Evolutionary conservation across 805 yeast genomes (phyloP).

Genomic region (Starmerella lactis-condensi): DNA sequence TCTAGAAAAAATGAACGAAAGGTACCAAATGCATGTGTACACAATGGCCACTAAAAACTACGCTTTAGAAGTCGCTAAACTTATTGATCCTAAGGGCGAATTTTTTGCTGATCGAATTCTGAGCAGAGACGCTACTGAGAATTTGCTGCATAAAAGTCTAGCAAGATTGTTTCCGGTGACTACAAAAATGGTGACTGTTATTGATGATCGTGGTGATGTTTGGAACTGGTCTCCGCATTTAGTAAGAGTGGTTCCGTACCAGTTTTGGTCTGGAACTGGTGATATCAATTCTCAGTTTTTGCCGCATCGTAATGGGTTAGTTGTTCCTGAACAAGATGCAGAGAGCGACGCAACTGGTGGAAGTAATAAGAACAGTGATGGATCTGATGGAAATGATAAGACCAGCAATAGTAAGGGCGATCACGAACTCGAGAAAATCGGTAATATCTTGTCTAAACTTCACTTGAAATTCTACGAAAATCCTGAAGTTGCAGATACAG

Average conservation of each 20-base stretch:
- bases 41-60: constrained; percentile 96
- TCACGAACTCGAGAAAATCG: constrained; percentile 47
- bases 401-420: constrained; percentile 44
- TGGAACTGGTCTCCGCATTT: constrained; percentile 95
- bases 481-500: constrained; percentile 15
- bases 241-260: constrained; percentile 85
- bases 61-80: constrained; percentile 72
- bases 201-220: constrained; percentile 95
- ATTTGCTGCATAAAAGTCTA: constrained; percentile 70
- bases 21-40: constrained; percentile 81
- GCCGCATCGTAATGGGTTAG: constrained; percentile 43
- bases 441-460: constrained; percentile 41
- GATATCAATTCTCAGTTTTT: constrained; percentile 86
- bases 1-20: constrained; percentile 39
- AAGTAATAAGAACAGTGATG: background rate
- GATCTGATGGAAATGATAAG: constrained; percentile 16
- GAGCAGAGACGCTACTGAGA: constrained; percentile 88
- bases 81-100: constrained; percentile 75
- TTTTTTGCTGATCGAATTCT: constrained; percentile 82
- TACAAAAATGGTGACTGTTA: constrained; percentile 87
- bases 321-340: constrained; percentile 16
- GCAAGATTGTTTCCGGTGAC: constrained; percentile 86
- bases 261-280: constrained; percentile 91
- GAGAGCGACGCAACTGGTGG: constrained; percentile 3
- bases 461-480: constrained; percentile 46